Evolutionary conservation across 441 rosid species (phyloP), one percentile per base, ranked within the genome.

Genomic region (Aquilaria agallochum): DNA sequence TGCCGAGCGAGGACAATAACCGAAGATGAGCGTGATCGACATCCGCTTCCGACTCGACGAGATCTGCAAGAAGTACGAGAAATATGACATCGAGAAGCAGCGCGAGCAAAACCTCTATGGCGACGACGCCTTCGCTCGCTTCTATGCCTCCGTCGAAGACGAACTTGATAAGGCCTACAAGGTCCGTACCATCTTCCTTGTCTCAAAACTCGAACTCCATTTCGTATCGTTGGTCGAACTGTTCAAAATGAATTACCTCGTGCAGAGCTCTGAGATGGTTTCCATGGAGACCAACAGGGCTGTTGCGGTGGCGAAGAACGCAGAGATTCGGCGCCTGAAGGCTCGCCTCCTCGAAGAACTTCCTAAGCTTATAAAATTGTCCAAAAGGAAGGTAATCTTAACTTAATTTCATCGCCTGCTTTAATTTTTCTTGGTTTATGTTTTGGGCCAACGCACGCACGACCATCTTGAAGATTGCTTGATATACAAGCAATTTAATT

Each of bases 301-400:
- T 12, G 76, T 79, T 30, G 77, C 81, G 0, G 88, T 80, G 9
- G 90, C 88, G 3, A 57, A 80, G 81, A 82, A 74, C 50, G 90
- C 90, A 20, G 90, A 87, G 81, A 69, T 84, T 74, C 83, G 90
- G 65, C 74, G 85, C 42, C 69, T 81, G 14, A 87, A 83, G 66
- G 84, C 84, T 10, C 74, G 85, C 30, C 65, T 83, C 59, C 72
- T 71, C 62, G 88, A 83, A 59, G 87, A 85, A 63, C 67, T 78
- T 58, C 84, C 82, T 45, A 84, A 81, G 71, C 78, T 87, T 11
- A 78, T 76, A 56, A 87, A 82, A 67, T 72, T 84, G 42, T 83
- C 83, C 12, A 69, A 68, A 45, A 83, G 76, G 63, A 83, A 83
- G 89, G 94, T 84, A 12, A 48, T 13, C n/a, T 59, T 36, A 36